Conservation (phyloP, 345 rosid genomes). For the Angophora floribunda region DNA sequence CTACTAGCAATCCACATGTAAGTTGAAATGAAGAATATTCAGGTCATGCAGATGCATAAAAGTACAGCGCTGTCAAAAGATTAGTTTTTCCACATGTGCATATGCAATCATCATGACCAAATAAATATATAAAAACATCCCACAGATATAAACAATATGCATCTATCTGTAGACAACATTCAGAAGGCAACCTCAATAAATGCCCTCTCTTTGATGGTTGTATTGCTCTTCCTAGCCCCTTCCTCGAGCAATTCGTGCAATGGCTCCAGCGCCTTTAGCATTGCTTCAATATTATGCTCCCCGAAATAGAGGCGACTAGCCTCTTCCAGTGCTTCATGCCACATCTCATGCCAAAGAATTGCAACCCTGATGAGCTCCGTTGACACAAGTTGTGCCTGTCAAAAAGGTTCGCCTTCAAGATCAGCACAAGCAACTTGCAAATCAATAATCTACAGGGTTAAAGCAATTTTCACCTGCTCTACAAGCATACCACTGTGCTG, state of each 20-base stretch:
- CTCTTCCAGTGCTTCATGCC: slow-evolving; percentile 99
- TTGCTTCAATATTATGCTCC: slow-evolving; percentile 93
- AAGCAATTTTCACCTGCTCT: slow-evolving; percentile 53
- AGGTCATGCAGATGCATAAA: not conserved
- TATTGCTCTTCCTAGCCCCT: slow-evolving; percentile 65
- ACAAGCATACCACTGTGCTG: slow-evolving; percentile 93
- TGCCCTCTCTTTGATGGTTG: slow-evolving; percentile 81
- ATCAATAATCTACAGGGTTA: not conserved
- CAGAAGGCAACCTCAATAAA: slow-evolving; percentile 70
- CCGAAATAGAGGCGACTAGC: slow-evolving; percentile 98
- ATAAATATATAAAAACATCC: not conserved
- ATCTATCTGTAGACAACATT: not conserved
- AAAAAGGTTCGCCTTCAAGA: not conserved
- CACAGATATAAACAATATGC: not conserved
- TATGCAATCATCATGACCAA: not conserved
- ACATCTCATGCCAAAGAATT: slow-evolving; percentile 97
- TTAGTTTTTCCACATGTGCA: not conserved
- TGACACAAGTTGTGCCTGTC: slow-evolving; percentile 95
- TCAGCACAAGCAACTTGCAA: not conserved
- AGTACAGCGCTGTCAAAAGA: not conserved
- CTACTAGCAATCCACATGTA: not conserved
- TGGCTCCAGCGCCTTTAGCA: slow-evolving; percentile 94
- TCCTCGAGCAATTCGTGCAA: slow-evolving; percentile 85
- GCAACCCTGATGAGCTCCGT: slow-evolving; percentile 91
- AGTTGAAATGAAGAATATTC: not conserved